phyloP scores from a whole-genome alignment of 176 grass and related monocot genomes.

The Saccharum spontaneum region DNA sequence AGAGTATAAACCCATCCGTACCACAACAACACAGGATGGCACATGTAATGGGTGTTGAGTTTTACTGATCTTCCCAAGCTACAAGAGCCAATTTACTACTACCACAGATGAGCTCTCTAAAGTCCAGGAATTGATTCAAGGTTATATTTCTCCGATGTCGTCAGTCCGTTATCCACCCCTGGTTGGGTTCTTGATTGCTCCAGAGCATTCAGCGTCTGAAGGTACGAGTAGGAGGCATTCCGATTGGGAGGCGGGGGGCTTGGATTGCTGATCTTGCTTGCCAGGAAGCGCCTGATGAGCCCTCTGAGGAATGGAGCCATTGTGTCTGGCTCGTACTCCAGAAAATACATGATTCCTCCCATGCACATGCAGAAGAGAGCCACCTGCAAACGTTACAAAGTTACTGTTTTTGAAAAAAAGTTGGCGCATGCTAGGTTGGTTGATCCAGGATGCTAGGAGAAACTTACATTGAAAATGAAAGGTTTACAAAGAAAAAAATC shows the following conservation, averaged over 20 bases:
- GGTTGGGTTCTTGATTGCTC: constrained; percentile 44
- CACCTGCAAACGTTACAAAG: constrained; percentile 59
- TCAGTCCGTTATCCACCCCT: constrained; percentile 26
- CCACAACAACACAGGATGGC: background rate
- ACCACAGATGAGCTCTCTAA: constrained; percentile 35
- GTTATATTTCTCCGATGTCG: constrained; percentile 64
- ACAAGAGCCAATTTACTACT: background rate
- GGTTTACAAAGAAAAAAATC: background rate
- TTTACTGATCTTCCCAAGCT: constrained; percentile 5
- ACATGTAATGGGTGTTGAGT: background rate
- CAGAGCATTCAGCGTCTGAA: constrained; percentile 55
- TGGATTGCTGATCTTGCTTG: constrained; percentile 90
- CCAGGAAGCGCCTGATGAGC: constrained; percentile 87
- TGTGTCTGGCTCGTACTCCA: constrained; percentile 92
- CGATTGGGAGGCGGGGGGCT: constrained; percentile 51
- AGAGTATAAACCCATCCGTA: background rate
- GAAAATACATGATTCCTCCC: constrained; percentile 98
- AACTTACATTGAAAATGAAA: background rate
- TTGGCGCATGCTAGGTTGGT: background rate
- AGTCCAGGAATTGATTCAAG: constrained; percentile 94
- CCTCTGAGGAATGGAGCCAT: constrained; percentile 98
- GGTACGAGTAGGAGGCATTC: constrained; percentile 62
- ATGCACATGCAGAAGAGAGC: constrained; percentile 92
- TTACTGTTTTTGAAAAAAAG: background rate
- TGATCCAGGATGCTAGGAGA: background rate